Conservation (phyloP, 169 alveolate species). For the Nephromyces sp. region DNA sequence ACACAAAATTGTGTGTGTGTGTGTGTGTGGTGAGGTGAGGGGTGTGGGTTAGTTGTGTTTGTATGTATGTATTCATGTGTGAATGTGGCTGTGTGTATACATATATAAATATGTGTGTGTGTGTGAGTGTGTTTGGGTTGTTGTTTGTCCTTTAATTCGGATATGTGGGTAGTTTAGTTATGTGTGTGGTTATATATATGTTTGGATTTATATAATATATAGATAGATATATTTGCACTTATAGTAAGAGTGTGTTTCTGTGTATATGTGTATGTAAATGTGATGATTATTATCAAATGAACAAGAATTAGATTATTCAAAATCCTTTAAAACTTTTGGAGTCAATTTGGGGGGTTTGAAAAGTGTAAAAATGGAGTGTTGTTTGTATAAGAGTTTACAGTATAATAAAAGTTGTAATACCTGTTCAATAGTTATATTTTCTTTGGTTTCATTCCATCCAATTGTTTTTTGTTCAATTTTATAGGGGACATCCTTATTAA, state of each 20-base stretch:
- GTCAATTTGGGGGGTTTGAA: background rate
- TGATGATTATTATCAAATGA: background rate
- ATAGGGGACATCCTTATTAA: constrained; percentile 6
- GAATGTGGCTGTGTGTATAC: background rate
- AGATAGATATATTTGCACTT: too few relatives aligned
- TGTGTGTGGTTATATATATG: too few relatives aligned
- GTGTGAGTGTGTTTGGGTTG: background rate
- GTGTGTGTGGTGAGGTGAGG: background rate
- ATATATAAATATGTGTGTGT: background rate
- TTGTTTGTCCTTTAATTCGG: background rate
- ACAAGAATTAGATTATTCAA: background rate
- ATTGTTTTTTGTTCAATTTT: background rate
- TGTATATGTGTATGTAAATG: background rate
- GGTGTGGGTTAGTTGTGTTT: too few relatives aligned
- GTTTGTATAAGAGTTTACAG: background rate
- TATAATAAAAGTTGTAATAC: background rate
- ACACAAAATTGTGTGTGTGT: background rate
- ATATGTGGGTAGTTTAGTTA: too few relatives aligned
- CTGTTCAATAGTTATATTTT: background rate
- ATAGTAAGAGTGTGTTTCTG: too few relatives aligned
- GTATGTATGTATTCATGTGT: background rate
- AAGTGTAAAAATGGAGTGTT: background rate
- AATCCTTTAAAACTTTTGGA: background rate
- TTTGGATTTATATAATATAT: too few relatives aligned
- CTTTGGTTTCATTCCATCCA: constrained; percentile 6